Evolutionary conservation across 768 basidiomycete genomes (phyloP).

Genomic region (Lepiota brunneoincarnata): DNA sequence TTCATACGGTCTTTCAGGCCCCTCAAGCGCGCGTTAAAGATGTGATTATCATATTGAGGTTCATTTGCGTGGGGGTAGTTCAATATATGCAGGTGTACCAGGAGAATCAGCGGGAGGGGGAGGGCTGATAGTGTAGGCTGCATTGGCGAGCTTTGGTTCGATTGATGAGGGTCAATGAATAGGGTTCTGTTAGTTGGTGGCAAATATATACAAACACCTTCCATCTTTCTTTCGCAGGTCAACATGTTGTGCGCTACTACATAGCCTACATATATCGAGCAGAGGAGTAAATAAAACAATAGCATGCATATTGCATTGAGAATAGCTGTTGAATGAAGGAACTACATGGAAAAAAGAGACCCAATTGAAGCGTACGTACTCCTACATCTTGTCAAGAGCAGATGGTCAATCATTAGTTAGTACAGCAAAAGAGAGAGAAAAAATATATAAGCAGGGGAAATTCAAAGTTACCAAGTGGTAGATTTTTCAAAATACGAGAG

Average conservation of each 20-base stretch:
- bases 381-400: neutral
- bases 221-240: too few species aligned
- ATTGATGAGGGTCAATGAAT: neutral
- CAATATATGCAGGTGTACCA: constrained; percentile 53
- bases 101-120: constrained; percentile 43
- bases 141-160: constrained; percentile 17
- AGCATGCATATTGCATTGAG: too few species aligned
- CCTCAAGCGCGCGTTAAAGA: constrained; percentile 41
- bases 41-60: constrained; percentile 46
- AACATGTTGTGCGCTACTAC: too few species aligned
- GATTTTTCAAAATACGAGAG: neutral
- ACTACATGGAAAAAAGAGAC: neutral
- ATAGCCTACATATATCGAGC: too few species aligned
- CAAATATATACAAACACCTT: too few species aligned
- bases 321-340: neutral
- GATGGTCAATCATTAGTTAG: neutral
- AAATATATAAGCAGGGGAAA: neutral
- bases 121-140: constrained; percentile 22
- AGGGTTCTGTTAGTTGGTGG: too few species aligned
- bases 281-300: too few species aligned
- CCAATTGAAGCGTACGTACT: neutral
- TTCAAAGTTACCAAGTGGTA: neutral
- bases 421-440: constrained; percentile 2
- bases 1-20: constrained; percentile 50
- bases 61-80: constrained; percentile 46